phyloP scores from a whole-genome alignment of 495 filamentous ascomycete genomes.

The Jackrogersella multiformis region DNA sequence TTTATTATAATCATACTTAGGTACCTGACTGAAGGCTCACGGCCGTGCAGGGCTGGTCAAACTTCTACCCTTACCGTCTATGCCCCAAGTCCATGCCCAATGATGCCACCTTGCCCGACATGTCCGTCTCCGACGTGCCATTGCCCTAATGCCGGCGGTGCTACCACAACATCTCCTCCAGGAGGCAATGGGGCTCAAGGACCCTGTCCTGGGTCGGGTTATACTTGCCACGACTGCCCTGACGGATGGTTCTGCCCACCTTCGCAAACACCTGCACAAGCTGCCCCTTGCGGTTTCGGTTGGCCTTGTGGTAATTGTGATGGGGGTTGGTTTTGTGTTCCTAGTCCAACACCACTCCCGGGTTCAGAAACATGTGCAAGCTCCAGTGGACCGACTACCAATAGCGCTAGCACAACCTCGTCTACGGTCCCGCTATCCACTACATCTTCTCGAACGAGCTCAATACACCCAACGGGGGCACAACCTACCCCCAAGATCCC shows the following conservation, averaged over 20 bases:
- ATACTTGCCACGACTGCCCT: conserved; percentile 53
- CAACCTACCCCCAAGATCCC: conserved; percentile 28
- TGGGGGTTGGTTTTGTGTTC: conserved; percentile 53
- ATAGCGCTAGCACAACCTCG: conserved; percentile 21
- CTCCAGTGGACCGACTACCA: conserved; percentile 18
- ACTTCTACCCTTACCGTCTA: conserved; percentile 34
- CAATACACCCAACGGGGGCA: conserved; percentile 11
- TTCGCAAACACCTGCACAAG: conserved; percentile 50
- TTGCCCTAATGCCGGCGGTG: conserved; percentile 32
- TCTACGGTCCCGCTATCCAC: conserved; percentile 22
- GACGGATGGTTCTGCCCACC: conserved; percentile 58
- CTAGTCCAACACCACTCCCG: conserved; percentile 35
- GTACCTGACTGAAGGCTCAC: not conserved
- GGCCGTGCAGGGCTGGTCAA: conserved; percentile 8
- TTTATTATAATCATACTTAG: not conserved
- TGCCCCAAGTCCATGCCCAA: conserved; percentile 27
- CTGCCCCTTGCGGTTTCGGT: conserved; percentile 53
- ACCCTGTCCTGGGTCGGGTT: conserved; percentile 51
- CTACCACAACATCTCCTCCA: conserved; percentile 16
- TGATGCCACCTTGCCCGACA: conserved; percentile 22
- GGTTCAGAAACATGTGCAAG: conserved; percentile 24
- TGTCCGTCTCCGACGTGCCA: conserved; percentile 36
- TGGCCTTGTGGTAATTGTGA: conserved; percentile 54
- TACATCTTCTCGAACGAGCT: conserved; percentile 3
- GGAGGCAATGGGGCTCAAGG: conserved; percentile 33